These are phyloP conservation scores for Butyriboletus appendiculatus DNA, from an alignment of 1,284 basidiomycete species.

Conservation along the genomic window DNA sequence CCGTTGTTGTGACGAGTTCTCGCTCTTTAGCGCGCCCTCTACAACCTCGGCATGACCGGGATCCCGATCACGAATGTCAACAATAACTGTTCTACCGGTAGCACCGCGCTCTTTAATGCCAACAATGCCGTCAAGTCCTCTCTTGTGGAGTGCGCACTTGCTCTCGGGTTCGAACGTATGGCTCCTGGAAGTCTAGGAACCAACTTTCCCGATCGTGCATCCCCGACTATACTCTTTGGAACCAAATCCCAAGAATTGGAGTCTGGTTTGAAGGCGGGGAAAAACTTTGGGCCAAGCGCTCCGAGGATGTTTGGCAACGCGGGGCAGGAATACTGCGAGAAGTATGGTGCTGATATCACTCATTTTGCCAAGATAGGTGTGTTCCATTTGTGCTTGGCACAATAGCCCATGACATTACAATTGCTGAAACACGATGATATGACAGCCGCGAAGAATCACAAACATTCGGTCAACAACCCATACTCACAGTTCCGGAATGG, in stretches of 20 bases:
- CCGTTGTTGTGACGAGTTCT: not conserved
- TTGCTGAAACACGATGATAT: not conserved
- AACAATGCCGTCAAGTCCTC: conserved; percentile 70
- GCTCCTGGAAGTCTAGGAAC: conserved; percentile 73
- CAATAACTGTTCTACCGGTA: conserved; percentile 83
- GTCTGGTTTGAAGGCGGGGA: conserved; percentile 47
- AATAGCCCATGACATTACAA: not conserved
- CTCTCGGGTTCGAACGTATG: conserved; percentile 89
- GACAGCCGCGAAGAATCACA: conserved; percentile 81
- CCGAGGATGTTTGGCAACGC: conserved; percentile 81
- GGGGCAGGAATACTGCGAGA: conserved; percentile 76
- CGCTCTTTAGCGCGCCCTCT: conserved; percentile 56
- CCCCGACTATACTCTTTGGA: conserved; percentile 56
- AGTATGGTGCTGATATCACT: conserved; percentile 68
- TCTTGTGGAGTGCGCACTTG: conserved; percentile 74
- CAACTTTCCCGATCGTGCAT: conserved; percentile 68
- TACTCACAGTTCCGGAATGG: conserved; percentile 85
- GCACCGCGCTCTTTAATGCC: conserved; percentile 71
- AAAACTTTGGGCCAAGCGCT: conserved; percentile 69
- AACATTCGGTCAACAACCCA: conserved; percentile 80
- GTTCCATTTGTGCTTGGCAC: conserved; percentile 12
- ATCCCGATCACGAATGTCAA: conserved; percentile 89
- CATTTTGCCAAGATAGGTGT: conserved; percentile 78
- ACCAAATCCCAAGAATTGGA: conserved; percentile 54
- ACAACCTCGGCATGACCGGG: conserved; percentile 81